Conservation (phyloP, 176 grass and related monocot genomes). For the Triticum timopheevii region DNA sequence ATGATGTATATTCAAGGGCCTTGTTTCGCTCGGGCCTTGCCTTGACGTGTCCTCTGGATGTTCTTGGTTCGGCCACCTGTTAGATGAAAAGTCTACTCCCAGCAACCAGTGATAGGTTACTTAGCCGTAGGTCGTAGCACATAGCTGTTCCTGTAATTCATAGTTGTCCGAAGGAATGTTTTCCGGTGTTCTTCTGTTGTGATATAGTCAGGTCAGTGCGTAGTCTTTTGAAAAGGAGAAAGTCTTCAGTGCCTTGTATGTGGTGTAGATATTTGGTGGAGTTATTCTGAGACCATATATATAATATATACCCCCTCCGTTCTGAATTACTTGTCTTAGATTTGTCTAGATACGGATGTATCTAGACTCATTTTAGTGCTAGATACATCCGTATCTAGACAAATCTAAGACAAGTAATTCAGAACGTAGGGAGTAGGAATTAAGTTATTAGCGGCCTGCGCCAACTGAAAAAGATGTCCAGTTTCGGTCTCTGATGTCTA, state of each 20-base stretch:
- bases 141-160: neutral
- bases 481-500: no score
- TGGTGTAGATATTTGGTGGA: conserved; percentile 1
- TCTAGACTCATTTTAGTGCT: no score
- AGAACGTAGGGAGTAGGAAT: no score
- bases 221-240: neutral
- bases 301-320: neutral
- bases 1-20: conserved; percentile 18
- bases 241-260: neutral
- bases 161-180: neutral
- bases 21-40: neutral
- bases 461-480: neutral
- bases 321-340: no score
- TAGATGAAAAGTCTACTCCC: conserved; percentile 21
- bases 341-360: no score
- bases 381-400: no score
- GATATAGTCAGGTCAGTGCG: neutral
- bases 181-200: neutral
- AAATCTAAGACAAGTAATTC: no score
- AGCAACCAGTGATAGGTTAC: conserved; percentile 9
- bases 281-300: neutral
- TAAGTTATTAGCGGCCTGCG: neutral
- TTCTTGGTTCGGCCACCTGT: neutral
- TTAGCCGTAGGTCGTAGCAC: neutral
- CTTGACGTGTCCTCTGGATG: neutral